These are phyloP conservation scores for Datisca glomerata DNA, from an alignment of 306 rosid species.

Conservation along the genomic window DNA sequence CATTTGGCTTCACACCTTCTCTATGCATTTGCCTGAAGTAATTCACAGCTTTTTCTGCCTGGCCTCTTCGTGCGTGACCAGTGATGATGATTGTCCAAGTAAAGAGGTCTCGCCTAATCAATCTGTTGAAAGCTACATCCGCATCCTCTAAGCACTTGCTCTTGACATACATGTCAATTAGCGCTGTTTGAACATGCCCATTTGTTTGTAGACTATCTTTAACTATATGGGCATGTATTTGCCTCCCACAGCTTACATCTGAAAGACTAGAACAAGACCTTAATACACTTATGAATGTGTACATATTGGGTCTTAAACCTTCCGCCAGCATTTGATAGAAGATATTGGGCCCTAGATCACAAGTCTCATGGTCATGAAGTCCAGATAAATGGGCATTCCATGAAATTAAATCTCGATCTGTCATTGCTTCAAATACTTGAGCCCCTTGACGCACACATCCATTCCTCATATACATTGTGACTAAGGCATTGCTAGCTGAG, in stretches of 20 bases:
- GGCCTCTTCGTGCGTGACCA: constrained; percentile 9
- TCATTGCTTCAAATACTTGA: constrained; percentile 17
- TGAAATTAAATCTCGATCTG: constrained; percentile 23
- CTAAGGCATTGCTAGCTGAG: constrained; percentile 16
- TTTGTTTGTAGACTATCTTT: constrained; percentile 15
- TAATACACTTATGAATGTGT: constrained; percentile 20
- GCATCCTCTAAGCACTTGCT: constrained; percentile 17
- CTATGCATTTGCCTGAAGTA: constrained; percentile 20
- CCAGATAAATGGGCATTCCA: constrained; percentile 24
- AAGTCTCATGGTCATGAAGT: constrained; percentile 6
- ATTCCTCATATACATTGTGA: constrained; percentile 21
- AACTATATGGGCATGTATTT: constrained; percentile 20
- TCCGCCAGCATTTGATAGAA: constrained; percentile 13
- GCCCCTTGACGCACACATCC: constrained; percentile 14
- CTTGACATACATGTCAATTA: constrained; percentile 26
- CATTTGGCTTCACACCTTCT: constrained; percentile 29
- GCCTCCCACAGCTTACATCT: constrained; percentile 21
- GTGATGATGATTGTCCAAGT: constrained; percentile 27
- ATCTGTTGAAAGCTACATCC: constrained; percentile 16
- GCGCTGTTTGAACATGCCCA: constrained; percentile 22
- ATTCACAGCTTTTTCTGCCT: constrained; percentile 16
- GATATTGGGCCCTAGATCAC: constrained; percentile 7
- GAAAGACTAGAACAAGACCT: constrained; percentile 21
- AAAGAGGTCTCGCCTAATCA: constrained; percentile 18
- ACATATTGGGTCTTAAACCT: constrained; percentile 17